phyloP scores from a whole-genome alignment of 176 grass and related monocot species.

The Aegilops bicornis region DNA sequence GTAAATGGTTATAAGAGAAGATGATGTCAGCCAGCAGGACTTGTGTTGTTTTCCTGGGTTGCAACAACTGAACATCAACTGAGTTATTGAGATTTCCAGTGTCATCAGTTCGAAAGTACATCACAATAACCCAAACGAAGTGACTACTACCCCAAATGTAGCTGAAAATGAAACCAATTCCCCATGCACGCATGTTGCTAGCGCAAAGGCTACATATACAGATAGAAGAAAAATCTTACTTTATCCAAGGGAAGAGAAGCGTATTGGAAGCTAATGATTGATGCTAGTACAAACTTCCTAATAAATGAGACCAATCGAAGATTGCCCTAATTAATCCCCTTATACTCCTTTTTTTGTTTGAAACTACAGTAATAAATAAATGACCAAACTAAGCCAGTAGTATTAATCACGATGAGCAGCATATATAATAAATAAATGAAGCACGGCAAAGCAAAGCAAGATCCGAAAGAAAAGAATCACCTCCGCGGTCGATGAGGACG shows the following conservation, averaged over 20 bases:
- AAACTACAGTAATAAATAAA: neutral
- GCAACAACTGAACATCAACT: slow-evolving; percentile 9
- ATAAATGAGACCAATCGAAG: neutral
- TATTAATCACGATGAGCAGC: neutral
- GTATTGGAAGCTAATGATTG: slow-evolving; percentile 22
- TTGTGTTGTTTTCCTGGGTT: neutral
- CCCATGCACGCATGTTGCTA: neutral
- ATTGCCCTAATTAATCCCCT: slow-evolving; percentile 1
- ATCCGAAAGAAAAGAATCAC: slow-evolving; percentile 21
- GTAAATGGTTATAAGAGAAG: neutral
- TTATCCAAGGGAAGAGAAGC: neutral
- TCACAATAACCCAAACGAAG: neutral
- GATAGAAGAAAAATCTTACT: neutral
- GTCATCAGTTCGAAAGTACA: neutral
- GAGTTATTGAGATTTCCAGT: neutral
- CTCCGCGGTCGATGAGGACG: slow-evolving; percentile 74
- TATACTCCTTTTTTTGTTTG: neutral
- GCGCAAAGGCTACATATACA: neutral
- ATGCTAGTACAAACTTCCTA: neutral
- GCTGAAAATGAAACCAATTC: neutral
- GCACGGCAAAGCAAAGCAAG: neutral
- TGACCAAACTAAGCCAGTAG: neutral
- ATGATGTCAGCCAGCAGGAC: neutral
- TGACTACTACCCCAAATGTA: neutral
- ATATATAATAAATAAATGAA: neutral